These are phyloP conservation scores for Leucocoprinus birnbaumii DNA, from an alignment of 768 basidiomycete species.

Conservation along the genomic window DNA sequence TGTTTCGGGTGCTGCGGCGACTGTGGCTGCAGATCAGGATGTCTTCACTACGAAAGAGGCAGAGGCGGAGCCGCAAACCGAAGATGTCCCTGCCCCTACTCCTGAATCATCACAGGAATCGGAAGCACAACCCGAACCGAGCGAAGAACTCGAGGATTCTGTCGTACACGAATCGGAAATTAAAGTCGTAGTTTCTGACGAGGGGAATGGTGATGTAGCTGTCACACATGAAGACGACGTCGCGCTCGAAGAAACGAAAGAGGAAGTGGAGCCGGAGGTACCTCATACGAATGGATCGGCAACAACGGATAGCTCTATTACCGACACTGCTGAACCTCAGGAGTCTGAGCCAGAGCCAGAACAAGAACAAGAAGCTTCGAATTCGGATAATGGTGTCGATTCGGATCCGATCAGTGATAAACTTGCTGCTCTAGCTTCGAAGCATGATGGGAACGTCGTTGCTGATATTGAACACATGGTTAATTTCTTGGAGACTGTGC, in stretches of 20 bases:
- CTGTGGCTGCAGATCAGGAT: not conserved
- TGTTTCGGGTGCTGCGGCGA: not conserved
- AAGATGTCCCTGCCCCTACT: constrained; percentile 12
- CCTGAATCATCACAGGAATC: not conserved
- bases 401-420: constrained; percentile 1
- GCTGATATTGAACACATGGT: constrained; percentile 64
- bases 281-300: too few relatives aligned
- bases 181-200: constrained; percentile 2
- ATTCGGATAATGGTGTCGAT: too few relatives aligned
- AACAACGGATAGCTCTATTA: too few relatives aligned
- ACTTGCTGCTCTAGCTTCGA: constrained; percentile 1
- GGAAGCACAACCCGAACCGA: not conserved
- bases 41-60: not conserved
- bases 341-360: too few relatives aligned
- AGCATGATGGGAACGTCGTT: constrained; percentile 15
- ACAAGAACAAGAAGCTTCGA: not conserved
- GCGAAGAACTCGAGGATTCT: not conserved
- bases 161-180: not conserved
- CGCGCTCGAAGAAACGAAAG: constrained; percentile 5
- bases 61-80: constrained; percentile 5
- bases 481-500: constrained; percentile 53
- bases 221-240: not conserved
- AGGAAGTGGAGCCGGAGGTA: not conserved
- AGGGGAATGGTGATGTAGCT: not conserved
- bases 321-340: too few relatives aligned